Evolutionary conservation across 768 basidiomycete genomes (phyloP).

Genomic region (Lepiota venenata): DNA sequence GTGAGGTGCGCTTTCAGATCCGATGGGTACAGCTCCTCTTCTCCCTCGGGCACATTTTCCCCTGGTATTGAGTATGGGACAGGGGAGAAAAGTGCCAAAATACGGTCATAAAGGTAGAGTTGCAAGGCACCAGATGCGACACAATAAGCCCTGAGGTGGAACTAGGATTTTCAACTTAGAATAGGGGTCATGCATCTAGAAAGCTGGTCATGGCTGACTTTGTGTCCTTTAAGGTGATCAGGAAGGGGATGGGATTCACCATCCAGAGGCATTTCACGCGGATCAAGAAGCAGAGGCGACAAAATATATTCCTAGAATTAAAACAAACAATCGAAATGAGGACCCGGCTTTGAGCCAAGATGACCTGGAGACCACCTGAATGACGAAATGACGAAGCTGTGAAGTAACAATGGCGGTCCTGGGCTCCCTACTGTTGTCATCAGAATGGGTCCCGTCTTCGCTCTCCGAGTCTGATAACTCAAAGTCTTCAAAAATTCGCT

Average conservation of each 20-base stretch:
- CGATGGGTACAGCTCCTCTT: slow-evolving; percentile 23
- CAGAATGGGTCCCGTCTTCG: slow-evolving; percentile 32
- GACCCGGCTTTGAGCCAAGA: neutral
- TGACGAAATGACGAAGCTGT: slow-evolving; percentile 92
- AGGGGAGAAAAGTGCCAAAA: slow-evolving; percentile 87
- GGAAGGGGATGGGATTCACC: slow-evolving; percentile 15
- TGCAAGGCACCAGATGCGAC: slow-evolving; percentile 73
- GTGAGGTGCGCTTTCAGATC: slow-evolving; percentile 81
- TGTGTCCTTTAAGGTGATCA: slow-evolving; percentile 42
- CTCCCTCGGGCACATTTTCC: slow-evolving; percentile 21
- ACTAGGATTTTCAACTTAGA: slow-evolving; percentile 42
- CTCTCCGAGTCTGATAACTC: slow-evolving; percentile 56
- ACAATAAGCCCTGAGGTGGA: slow-evolving; percentile 91
- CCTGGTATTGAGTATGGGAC: slow-evolving; percentile 58
- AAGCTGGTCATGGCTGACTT: slow-evolving; percentile 37
- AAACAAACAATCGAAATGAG: neutral
- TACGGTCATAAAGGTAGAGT: slow-evolving; percentile 76
- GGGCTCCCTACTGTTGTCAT: slow-evolving; percentile 29
- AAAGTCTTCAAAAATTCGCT: slow-evolving; percentile 76
- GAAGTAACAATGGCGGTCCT: slow-evolving; percentile 68
- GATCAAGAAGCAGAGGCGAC: slow-evolving; percentile 76
- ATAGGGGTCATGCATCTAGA: neutral
- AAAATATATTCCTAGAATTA: slow-evolving; percentile 75
- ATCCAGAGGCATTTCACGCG: slow-evolving; percentile 39
- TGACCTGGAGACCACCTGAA: slow-evolving; percentile 61